phyloP scores from a whole-genome alignment of 2,329 filamentous ascomycete genomes.

The Dactylellina leptospora region DNA sequence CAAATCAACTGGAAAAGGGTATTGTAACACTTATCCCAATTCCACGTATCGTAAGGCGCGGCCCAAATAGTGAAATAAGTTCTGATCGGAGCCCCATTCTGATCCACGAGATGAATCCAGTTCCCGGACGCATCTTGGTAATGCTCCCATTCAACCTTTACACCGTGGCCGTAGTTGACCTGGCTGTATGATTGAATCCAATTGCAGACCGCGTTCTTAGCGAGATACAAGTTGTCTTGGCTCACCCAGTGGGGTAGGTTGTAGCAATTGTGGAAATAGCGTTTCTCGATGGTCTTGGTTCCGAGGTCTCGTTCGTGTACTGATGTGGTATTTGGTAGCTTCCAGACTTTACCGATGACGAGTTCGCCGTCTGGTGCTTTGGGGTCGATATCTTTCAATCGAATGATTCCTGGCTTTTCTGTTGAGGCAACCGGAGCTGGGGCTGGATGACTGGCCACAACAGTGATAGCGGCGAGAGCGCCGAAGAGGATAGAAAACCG shows the following conservation, averaged over 20 bases:
- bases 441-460: slow-evolving; percentile 2
- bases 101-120: slow-evolving; percentile 3
- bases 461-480: slow-evolving; percentile 10
- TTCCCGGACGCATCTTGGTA: slow-evolving; percentile 2
- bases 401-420: background rate
- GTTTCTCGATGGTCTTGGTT: background rate
- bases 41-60: background rate
- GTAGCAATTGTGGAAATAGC: background rate
- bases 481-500: slow-evolving; percentile 12
- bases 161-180: background rate
- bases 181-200: background rate
- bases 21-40: slow-evolving; percentile 13
- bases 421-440: background rate
- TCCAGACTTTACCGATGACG: slow-evolving; percentile 14
- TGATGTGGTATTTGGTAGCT: slow-evolving; percentile 4
- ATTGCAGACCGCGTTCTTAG: slow-evolving; percentile 7
- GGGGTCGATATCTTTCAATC: slow-evolving; percentile 15
- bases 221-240: slow-evolving; percentile 3
- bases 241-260: background rate
- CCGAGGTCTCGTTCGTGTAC: background rate
- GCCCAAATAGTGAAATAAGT: background rate
- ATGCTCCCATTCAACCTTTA: slow-evolving; percentile 12
- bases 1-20: slow-evolving; percentile 18
- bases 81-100: background rate
- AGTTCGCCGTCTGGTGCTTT: slow-evolving; percentile 20